Percentiles rank a stretch among this genome's conserved stretches.
Conservation (phyloP, 768 basidiomycete species). For the Russula brevipes region DNA sequence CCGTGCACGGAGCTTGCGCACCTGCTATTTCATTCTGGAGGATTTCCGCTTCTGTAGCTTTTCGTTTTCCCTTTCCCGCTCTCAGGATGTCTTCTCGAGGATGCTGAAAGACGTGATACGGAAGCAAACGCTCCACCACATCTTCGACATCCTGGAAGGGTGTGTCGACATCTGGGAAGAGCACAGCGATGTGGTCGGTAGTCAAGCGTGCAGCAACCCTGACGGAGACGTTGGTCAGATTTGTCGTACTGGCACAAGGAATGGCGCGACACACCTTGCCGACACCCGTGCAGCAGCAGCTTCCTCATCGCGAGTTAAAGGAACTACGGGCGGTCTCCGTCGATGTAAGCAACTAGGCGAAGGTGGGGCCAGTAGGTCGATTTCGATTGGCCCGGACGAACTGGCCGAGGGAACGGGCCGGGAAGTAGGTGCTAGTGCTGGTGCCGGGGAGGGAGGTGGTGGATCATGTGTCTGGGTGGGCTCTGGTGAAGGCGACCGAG, state of each 20-base stretch:
- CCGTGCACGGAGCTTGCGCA: constrained; percentile 30
- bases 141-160: constrained; percentile 62
- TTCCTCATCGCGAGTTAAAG: constrained; percentile 20
- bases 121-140: constrained; percentile 64
- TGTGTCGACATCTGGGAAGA: constrained; percentile 63
- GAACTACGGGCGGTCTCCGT: constrained; percentile 13
- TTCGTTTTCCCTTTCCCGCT: constrained; percentile 57
- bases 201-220: constrained; percentile 55
- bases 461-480: neutral
- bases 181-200: constrained; percentile 54
- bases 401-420: constrained; percentile 13
- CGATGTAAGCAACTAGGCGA: constrained; percentile 4
- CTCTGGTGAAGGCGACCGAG: constrained; percentile 15
- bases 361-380: neutral
- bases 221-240: neutral
- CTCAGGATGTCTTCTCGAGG: constrained; percentile 56
- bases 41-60: constrained; percentile 42
- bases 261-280: constrained; percentile 11
- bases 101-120: constrained; percentile 77
- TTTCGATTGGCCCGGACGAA: constrained; percentile 8
- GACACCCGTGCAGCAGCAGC: constrained; percentile 18
- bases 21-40: constrained; percentile 49
- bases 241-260: neutral
- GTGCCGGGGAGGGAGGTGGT: neutral
- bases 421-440: neutral